Conservation (phyloP, 192 early-diverging fungal genomes). For the Mortierella antarctica region DNA sequence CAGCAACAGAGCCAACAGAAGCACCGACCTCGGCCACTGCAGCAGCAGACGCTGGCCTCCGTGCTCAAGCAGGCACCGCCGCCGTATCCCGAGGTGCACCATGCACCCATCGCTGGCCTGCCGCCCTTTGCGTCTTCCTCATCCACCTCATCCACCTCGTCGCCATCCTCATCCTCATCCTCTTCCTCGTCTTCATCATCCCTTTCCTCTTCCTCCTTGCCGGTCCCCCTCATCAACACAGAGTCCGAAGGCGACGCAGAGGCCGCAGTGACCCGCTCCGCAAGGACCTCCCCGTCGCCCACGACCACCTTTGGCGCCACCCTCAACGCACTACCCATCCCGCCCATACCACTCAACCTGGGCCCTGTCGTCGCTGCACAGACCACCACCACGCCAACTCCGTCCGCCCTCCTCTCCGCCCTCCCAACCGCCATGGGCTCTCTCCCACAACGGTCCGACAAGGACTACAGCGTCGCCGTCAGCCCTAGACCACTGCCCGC, state of each 20-base stretch:
- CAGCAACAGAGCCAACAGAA: neutral
- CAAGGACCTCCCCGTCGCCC: neutral
- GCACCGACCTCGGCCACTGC: neutral
- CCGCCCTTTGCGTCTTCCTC: neutral
- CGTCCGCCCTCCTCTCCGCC: neutral
- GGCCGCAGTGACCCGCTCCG: neutral
- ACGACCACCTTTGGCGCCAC: no score
- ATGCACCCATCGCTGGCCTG: neutral
- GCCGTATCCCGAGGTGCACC: slow-evolving; percentile 13
- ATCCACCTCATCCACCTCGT: neutral
- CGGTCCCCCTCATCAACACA: neutral
- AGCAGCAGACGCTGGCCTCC: slow-evolving; percentile 1
- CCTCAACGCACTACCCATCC: no score
- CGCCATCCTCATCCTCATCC: neutral
- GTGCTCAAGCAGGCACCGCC: slow-evolving; percentile 15
- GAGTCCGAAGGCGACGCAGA: neutral
- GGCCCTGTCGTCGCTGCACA: no score
- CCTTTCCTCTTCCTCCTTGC: neutral
- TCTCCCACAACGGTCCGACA: neutral
- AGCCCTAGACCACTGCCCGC: neutral
- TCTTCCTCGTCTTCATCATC: neutral
- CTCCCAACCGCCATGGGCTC: neutral
- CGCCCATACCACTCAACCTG: no score
- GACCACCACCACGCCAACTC: neutral
- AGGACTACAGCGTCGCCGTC: neutral